These are phyloP conservation scores for Scheffersomyces amazonensis DNA, from an alignment of 805 yeast genomes.

Conservation along the genomic window DNA sequence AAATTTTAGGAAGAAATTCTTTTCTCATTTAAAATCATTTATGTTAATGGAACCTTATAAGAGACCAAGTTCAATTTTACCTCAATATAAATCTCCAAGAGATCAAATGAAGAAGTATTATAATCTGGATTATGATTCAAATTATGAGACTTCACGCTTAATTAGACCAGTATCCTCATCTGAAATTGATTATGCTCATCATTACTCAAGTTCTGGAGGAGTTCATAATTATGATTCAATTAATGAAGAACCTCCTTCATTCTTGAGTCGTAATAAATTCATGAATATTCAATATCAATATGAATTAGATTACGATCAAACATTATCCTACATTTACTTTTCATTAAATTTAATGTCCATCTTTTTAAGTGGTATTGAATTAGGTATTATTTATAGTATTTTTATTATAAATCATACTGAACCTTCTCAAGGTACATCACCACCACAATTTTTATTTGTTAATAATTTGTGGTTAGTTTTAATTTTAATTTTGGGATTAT, in stretches of 20 bases:
- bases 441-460: slow-evolving; percentile 18
- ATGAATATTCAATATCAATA: slow-evolving; percentile 20
- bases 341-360: slow-evolving; percentile 31
- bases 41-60: not conserved
- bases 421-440: slow-evolving; percentile 14
- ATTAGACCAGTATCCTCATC: not conserved
- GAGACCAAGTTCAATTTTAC: not conserved
- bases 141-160: not conserved
- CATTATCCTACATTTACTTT: slow-evolving; percentile 34
- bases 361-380: slow-evolving; percentile 36
- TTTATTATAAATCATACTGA: slow-evolving; percentile 6
- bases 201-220: not conserved
- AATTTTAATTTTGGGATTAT: slow-evolving; percentile 27
- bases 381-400: slow-evolving; percentile 37
- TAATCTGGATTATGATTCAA: no score
- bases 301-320: slow-evolving; percentile 33
- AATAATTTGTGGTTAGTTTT: slow-evolving; percentile 33
- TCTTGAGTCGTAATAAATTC: slow-evolving; percentile 16
- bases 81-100: no score
- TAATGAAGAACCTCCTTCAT: slow-evolving; percentile 27
- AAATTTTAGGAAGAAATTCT: slow-evolving; percentile 17
- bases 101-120: no score
- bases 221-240: slow-evolving; percentile 26
- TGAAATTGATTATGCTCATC: not conserved
- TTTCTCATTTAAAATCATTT: not conserved